These are phyloP conservation scores for Colletotrichum siamense DNA, from an alignment of 2,329 filamentous ascomycete species.

Conservation along the genomic window DNA sequence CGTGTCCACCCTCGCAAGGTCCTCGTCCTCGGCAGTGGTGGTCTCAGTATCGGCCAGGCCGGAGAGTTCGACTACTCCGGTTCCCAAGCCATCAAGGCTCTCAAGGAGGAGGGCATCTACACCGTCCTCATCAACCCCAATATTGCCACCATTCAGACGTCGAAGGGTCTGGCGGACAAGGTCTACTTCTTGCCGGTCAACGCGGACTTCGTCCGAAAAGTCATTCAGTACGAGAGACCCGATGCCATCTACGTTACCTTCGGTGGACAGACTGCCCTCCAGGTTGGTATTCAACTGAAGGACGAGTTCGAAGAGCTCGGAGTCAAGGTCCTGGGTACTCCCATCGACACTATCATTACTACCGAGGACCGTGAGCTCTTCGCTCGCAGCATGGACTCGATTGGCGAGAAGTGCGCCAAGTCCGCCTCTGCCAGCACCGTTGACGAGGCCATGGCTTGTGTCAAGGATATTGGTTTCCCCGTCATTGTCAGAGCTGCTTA, in stretches of 20 bases:
- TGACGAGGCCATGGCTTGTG: constrained; percentile 86
- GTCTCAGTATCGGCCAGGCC: constrained; percentile 95
- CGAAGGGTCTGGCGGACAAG: constrained; percentile 96
- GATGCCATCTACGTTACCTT: constrained; percentile 99
- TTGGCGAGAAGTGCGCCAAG: constrained; percentile 97
- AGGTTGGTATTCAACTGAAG: constrained; percentile 96
- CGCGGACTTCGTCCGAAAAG: constrained; percentile 95
- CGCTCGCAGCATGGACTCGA: constrained; percentile 97
- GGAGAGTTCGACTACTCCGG: constrained; percentile 99
- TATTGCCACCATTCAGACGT: constrained; percentile 98
- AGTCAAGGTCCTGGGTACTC: constrained; percentile 93
- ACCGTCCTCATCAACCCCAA: constrained; percentile 99
- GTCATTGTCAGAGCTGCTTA: constrained; percentile 98
- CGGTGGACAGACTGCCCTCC: constrained; percentile 95
- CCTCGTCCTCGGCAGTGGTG: constrained; percentile 90
- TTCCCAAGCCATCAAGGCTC: constrained; percentile 95
- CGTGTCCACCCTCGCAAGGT: constrained; percentile 91
- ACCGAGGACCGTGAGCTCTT: constrained; percentile 98
- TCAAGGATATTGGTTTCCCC: constrained; percentile 92
- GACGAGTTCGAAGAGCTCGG: constrained; percentile 94
- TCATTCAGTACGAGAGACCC: constrained; percentile 91
- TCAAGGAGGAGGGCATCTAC: constrained; percentile 98
- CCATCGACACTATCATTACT: constrained; percentile 97
- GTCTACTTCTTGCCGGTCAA: constrained; percentile 99
- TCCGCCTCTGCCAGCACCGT: constrained; percentile 90